These are phyloP conservation scores for Turnera subulata DNA, from an alignment of 345 rosid species.

Conservation along the genomic window DNA sequence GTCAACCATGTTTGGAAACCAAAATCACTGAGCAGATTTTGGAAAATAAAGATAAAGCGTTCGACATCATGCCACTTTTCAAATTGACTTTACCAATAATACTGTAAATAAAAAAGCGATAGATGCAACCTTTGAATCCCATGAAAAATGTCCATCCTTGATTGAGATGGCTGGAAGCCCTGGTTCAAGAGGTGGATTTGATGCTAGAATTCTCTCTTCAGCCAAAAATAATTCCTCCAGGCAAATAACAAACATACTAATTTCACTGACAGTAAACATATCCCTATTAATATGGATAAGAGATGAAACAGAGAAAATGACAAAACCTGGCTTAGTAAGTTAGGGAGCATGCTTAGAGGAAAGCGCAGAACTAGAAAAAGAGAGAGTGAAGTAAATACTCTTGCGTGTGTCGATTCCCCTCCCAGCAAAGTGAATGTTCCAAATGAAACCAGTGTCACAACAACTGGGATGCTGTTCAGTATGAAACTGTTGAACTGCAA, in stretches of 20 bases:
- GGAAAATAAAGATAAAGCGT: no score
- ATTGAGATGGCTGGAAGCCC: conserved; percentile 78
- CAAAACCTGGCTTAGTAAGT: conserved; percentile 28
- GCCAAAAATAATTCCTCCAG: conserved; percentile 75
- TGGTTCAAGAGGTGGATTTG: conserved; percentile 75
- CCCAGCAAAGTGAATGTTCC: conserved; percentile 31
- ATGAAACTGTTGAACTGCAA: conserved; percentile 33
- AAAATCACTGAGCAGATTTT: no score
- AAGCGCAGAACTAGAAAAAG: conserved; percentile 29
- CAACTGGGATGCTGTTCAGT: conserved; percentile 31
- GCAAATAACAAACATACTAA: conserved; percentile 48
- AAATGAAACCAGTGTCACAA: conserved; percentile 32
- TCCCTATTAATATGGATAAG: not conserved
- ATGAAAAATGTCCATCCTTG: conserved; percentile 73
- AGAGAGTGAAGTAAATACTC: conserved; percentile 33
- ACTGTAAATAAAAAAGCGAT: not conserved
- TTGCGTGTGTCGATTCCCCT: conserved; percentile 32
- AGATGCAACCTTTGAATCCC: conserved; percentile 73
- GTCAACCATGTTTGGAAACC: no score
- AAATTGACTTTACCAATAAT: no score
- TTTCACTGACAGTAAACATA: no score
- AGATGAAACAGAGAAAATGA: conserved; percentile 2
- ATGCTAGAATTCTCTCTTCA: conserved; percentile 72
- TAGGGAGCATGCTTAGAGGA: conserved; percentile 35
- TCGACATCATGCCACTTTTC: no score